Conservation (phyloP, 306 rosid genomes). For the Oemleria cerasiformis region DNA sequence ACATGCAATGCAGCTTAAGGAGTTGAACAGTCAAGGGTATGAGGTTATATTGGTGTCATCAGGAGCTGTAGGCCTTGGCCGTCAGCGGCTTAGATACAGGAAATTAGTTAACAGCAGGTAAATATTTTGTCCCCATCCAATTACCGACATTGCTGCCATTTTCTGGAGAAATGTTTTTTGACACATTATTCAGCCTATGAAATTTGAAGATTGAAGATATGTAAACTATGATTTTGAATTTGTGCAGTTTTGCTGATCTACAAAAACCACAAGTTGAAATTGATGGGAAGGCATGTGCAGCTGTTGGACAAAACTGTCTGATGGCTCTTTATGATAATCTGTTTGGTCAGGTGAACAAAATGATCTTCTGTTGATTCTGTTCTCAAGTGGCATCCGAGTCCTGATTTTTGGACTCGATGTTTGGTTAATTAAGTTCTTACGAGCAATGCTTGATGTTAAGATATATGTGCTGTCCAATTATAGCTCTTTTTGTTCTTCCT, state of each 20-base stretch:
- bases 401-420: neutral
- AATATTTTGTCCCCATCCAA: neutral
- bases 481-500: constrained; percentile 16
- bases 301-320: constrained; percentile 91
- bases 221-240: constrained; percentile 5
- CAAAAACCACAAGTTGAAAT: constrained; percentile 92
- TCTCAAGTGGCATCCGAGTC: neutral
- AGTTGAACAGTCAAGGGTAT: constrained; percentile 64
- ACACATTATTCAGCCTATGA: neutral
- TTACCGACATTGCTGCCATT: constrained; percentile 9
- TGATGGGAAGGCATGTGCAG: constrained; percentile 99
- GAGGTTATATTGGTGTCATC: constrained; percentile 95
- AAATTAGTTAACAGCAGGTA: constrained; percentile 88
- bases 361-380: constrained; percentile 6
- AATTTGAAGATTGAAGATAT: neutral
- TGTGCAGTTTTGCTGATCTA: constrained; percentile 87
- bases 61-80: constrained; percentile 98
- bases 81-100: constrained; percentile 87
- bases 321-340: constrained; percentile 89
- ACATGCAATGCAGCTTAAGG: constrained; percentile 64
- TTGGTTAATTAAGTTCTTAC: neutral
- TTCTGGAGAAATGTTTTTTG: neutral
- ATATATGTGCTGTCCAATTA: constrained; percentile 5
- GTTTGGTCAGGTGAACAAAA: constrained; percentile 82
- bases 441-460: neutral